Percentiles rank a stretch among this genome's conserved stretches.
Conservation (phyloP, 371 early-diverging fungal genomes). For the Gilbertella persicaria region DNA sequence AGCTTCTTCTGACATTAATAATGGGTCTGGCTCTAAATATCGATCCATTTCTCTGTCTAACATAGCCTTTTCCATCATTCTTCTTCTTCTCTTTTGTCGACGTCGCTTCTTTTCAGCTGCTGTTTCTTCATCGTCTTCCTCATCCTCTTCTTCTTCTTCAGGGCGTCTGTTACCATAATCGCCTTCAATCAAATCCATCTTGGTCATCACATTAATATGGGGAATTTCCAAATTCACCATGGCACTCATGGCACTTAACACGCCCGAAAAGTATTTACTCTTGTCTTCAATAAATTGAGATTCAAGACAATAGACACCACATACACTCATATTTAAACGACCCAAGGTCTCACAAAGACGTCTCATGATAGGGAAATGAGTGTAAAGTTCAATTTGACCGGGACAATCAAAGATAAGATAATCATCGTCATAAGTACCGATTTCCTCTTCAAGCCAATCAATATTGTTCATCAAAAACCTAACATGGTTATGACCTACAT, state of each 20-base stretch:
- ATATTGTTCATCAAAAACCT: constrained; percentile 90
- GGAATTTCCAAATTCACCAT: constrained; percentile 97
- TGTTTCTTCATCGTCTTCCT: constrained; percentile 24
- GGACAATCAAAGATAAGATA: constrained; percentile 99
- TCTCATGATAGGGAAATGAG: constrained; percentile 96
- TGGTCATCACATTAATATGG: constrained; percentile 96
- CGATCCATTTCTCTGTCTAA: constrained; percentile 54
- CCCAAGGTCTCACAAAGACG: constrained; percentile 74
- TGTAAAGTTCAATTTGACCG: constrained; percentile 99
- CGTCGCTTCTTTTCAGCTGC: constrained; percentile 32
- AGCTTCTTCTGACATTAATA: constrained; percentile 80
- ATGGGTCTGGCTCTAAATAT: constrained; percentile 88
- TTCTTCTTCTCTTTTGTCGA: constrained; percentile 34
- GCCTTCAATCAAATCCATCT: constrained; percentile 90
- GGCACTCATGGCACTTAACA: constrained; percentile 89
- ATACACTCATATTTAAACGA: constrained; percentile 71
- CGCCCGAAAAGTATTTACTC: constrained; percentile 94
- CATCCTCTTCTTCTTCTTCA: constrained; percentile 32
- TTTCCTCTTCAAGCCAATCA: constrained; percentile 95
- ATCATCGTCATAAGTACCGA: constrained; percentile 90
- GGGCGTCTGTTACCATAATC: constrained; percentile 39
- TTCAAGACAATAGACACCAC: constrained; percentile 94
- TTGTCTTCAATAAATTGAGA: constrained; percentile 94
- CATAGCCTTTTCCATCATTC: constrained; percentile 40
- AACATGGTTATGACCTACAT: neutral